A percentile compares a stretch with the other conserved stretches of the same genome.
Evolutionary conservation across 306 rosid species (phyloP).

Genomic region (Cicer judaicum): DNA sequence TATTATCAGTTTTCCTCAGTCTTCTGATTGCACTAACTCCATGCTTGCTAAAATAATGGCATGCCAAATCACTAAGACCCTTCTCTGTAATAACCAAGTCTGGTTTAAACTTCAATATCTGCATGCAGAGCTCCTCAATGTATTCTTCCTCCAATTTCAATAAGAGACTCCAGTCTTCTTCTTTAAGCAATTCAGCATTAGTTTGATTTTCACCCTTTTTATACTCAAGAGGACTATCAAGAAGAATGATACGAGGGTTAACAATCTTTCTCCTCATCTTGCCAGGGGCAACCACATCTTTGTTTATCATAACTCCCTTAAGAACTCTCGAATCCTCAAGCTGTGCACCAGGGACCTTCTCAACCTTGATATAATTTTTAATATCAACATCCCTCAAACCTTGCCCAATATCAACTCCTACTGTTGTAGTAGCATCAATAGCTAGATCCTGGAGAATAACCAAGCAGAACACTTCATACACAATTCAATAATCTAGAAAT

Average conservation of each 20-base stretch:
- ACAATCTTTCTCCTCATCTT: conserved; percentile 96
- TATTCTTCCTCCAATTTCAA: conserved; percentile 92
- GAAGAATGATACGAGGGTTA: conserved; percentile 88
- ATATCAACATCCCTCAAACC: conserved; percentile 93
- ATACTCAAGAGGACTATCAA: conserved; percentile 89
- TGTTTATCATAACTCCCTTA: conserved; percentile 91
- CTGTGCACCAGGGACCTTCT: conserved; percentile 94
- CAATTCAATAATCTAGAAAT: conserved; percentile 24
- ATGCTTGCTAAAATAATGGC: conserved; percentile 86
- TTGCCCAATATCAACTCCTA: conserved; percentile 89
- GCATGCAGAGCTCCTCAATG: conserved; percentile 80
- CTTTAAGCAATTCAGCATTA: conserved; percentile 86
- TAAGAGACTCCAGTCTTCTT: conserved; percentile 91
- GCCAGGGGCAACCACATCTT: conserved; percentile 93
- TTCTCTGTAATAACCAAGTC: conserved; percentile 92
- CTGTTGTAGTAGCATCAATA: conserved; percentile 86
- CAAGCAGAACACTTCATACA: conserved; percentile 32
- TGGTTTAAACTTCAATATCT: conserved; percentile 88
- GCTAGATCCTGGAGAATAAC: conserved; percentile 74
- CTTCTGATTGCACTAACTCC: conserved; percentile 93
- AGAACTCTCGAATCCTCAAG: conserved; percentile 87
- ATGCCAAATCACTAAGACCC: conserved; percentile 96
- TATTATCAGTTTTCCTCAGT: conserved; percentile 87
- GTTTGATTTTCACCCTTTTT: conserved; percentile 98
- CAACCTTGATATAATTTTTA: conserved; percentile 92